Evolutionary conservation across 2,329 filamentous ascomycete genomes (phyloP), one percentile per base, ranked within the genome.

Genomic region (Trichoderma sp.): DNA sequence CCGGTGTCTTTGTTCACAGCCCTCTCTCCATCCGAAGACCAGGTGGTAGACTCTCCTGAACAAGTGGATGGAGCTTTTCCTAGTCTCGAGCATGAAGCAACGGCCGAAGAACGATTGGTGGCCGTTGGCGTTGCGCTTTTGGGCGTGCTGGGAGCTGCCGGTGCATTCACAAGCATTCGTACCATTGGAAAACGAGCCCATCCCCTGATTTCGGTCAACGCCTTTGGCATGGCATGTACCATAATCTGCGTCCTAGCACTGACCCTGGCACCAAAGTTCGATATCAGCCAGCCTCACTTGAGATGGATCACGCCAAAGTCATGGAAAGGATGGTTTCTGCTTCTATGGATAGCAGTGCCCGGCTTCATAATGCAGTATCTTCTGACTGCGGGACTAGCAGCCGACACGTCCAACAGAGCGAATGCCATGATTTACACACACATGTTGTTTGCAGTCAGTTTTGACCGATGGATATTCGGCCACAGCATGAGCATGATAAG

Each of bases 321-420:
- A 30, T 14, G 76, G 53, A 82, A 81, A 67, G 84, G 95, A 78
- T 95, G 92, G 91, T 79, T 83, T 0, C 85, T 94, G 51, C 82
- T 97, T 18, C 69, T 90, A 0, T 87, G 91, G 47, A 83, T 97
- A 4, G 93, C 92, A 0, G 77, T 89, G 0, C 91, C 91, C 74
- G 95, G 95, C 0, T 95, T 97, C 78, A 80, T 92, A 26, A 92
- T 95, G 88, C 95, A 97, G 86, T 94, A 94, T 75, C 85, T 97
- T n/a, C 83, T 97, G 21, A 96, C 94, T 1, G 87, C 89, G 0
- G 94, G 93, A 0, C 82, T 98, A 62, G 83, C 91, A 28, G 89
- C 91, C 73, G 92, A 95, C 77, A 91, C 91, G 73, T 86, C 86
- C 24, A 88, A 89, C 75, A 81, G 85, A 57, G 87, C 87, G 8